These are phyloP conservation scores for Chaetomium sp. DNA, from an alignment of 2,329 filamentous ascomycete genomes.

Conservation along the genomic window DNA sequence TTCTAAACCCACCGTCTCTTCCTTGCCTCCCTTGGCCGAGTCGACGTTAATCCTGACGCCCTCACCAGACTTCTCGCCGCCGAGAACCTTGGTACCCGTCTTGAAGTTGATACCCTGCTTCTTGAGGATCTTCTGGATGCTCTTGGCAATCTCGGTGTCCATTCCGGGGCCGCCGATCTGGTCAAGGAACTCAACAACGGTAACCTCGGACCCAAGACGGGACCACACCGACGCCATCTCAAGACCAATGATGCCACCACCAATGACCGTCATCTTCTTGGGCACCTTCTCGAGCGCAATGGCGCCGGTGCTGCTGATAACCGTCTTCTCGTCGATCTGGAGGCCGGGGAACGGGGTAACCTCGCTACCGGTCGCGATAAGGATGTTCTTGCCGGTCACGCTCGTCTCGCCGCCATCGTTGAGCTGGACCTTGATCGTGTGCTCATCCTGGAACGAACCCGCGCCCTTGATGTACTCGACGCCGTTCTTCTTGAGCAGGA, in stretches of 20 bases:
- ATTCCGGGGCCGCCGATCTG: conserved; percentile 98
- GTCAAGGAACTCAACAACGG: conserved; percentile 92
- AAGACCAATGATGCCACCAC: conserved; percentile 96
- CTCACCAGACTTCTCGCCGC: conserved; percentile 78
- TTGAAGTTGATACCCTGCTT: conserved; percentile 99
- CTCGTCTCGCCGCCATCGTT: conserved; percentile 89
- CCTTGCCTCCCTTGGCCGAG: conserved; percentile 93
- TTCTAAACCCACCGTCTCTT: conserved; percentile 70
- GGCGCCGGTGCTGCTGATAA: conserved; percentile 94
- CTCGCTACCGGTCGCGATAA: conserved; percentile 96
- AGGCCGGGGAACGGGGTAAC: conserved; percentile 95
- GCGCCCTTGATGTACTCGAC: conserved; percentile 97
- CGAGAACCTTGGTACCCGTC: conserved; percentile 90
- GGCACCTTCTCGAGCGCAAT: conserved; percentile 87
- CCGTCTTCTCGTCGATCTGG: conserved; percentile 94
- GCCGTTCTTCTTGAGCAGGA: conserved; percentile 98
- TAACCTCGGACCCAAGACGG: conserved; percentile 88
- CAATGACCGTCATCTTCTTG: conserved; percentile 96
- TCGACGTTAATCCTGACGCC: conserved; percentile 83
- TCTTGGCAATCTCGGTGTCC: conserved; percentile 91
- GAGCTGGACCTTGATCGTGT: conserved; percentile 88
- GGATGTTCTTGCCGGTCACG: conserved; percentile 90
- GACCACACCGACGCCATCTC: conserved; percentile 99
- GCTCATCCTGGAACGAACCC: conserved; percentile 81
- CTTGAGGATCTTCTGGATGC: conserved; percentile 84